A percentile compares a stretch with the other conserved stretches of the same genome.
These are phyloP conservation scores for Leccinum imitatum DNA, from an alignment of 768 basidiomycete genomes.

Conservation along the genomic window DNA sequence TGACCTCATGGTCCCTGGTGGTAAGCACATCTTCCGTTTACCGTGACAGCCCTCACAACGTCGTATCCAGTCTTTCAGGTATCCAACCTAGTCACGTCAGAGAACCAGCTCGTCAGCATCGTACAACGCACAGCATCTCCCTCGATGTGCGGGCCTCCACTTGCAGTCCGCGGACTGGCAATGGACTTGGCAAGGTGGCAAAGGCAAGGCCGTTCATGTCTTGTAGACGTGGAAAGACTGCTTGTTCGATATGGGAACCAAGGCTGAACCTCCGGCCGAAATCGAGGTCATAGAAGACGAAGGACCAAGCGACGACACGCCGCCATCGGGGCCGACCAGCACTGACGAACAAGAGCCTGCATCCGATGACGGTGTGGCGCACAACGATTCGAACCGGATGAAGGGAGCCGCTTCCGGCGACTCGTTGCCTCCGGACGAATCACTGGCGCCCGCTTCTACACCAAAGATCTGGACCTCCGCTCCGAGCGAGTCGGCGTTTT, in stretches of 20 bases:
- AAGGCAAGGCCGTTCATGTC: constrained; percentile 77
- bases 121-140: constrained; percentile 43
- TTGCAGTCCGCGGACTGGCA: constrained; percentile 78
- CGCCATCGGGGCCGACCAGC: constrained; percentile 9
- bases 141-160: constrained; percentile 42
- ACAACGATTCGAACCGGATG: constrained; percentile 20
- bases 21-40: constrained; percentile 39
- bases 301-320: constrained; percentile 7
- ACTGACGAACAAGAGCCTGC: constrained; percentile 10
- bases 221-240: constrained; percentile 77
- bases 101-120: constrained; percentile 62
- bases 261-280: constrained; percentile 52
- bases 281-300: constrained; percentile 27
- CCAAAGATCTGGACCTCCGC: constrained; percentile 7
- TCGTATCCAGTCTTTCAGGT: constrained; percentile 55
- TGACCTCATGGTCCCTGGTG: constrained; percentile 87
- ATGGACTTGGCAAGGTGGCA: constrained; percentile 52
- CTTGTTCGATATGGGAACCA: constrained; percentile 73
- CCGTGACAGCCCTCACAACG: no score
- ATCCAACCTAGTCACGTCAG: constrained; percentile 37
- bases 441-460: constrained; percentile 1
- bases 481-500: constrained; percentile 15
- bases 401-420: constrained; percentile 19
- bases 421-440: constrained; percentile 11
- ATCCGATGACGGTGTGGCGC: constrained; percentile 3